Base-by-base conservation (phyloP, 768 basidiomycete genomes). In the Arthromyces matolae region DNA sequence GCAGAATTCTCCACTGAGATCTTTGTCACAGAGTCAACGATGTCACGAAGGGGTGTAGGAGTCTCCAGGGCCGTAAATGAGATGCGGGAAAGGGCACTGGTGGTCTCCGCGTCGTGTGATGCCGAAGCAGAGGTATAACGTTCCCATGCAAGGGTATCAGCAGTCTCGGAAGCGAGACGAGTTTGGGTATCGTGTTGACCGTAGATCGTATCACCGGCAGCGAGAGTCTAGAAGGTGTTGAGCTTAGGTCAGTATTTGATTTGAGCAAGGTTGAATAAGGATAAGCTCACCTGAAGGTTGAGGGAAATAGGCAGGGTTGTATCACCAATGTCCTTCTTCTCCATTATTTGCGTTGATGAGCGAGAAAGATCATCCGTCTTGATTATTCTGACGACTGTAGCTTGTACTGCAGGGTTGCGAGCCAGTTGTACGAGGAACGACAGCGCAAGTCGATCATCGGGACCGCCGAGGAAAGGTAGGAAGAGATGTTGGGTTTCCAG, bases 381-480 rank as follows among this genome's bases (percentile, higher is more conserved):
- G 19, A 54, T 56, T 24, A 95, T 69, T 38, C 83, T 72, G 2
- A 95, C 68, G 0, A 92, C 80, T 0, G 88, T 92, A 1, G 90
- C 96, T 4, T 66, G 78, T 0, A 90, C 75, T 24, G 65, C 68
- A 0, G 78, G 62, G 53, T 86, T 84, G 23, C 67, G 65, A 41
- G 75, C 75, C 46, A 93, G 87, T 62, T 97, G 94, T 29, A 90
- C 80, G 4, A 90, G 78, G 58, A 98, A 81, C 24, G 78, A 68
- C 25, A 98, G 70, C 0, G 91, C 91, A 19, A 92, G 73, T 1
- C 96, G 82, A 62, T 97, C 95, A 62, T 99, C 95, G 0, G 91
- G 84, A 0, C 95, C 95, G 24, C 95, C 95, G 60, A 92, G 87
- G 80, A 95, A 97, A 0, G 94, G 89, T 33, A 93, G 62, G 62